Base-by-base conservation (phyloP, 106 monocot genomes). In the Triglochin maritima region DNA sequence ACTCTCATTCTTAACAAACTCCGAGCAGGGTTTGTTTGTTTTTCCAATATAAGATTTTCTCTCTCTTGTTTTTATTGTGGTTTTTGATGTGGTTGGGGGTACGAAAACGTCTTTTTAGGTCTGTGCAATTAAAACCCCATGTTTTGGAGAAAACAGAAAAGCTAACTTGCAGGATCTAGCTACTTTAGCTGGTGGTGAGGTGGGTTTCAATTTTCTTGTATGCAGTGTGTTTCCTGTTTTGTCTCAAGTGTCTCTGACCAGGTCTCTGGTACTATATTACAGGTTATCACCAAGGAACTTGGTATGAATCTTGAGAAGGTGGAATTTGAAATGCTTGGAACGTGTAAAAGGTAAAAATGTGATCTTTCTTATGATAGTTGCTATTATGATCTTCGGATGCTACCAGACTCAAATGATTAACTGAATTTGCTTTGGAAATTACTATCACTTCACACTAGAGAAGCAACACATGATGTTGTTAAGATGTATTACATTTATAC, bases 301-400 rank as follows among this genome's bases (percentile, higher is more conserved):
- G 96, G 96, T n/a, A 79, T 98, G 91, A 98, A 98, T 69, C 88
- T 98, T 64, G 96, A 98, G 8, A 98, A 88, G 59, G 82, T 88
- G 16, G 88, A 98, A 61, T 59, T 76, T 57, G 83, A 82, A 48
- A 91, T 91, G 88, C 88, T 98, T 78, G 96, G 96, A 3, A 64
- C 91, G 10, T 98, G 96, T 55, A 88, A 67, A 91, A 88, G 96
- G 96, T 87, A 54, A n/a, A n/a, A n/a, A n/a, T n/a, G n/a, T n/a
- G n/a, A n/a, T n/a, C n/a, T n/a, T n/a, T n/a, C n/a, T n/a, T n/a
- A n/a, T n/a, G n/a, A n/a, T n/a, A n/a, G n/a, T n/a, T n/a, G n/a
- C n/a, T n/a, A n/a, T n/a, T n/a, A n/a, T n/a, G n/a, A n/a, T n/a
- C n/a, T n/a, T n/a, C n/a, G n/a, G n/a, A n/a, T n/a, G n/a, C n/a